Conservation (phyloP, 176 grass and related monocot species). For the Aegilops bicornis region DNA sequence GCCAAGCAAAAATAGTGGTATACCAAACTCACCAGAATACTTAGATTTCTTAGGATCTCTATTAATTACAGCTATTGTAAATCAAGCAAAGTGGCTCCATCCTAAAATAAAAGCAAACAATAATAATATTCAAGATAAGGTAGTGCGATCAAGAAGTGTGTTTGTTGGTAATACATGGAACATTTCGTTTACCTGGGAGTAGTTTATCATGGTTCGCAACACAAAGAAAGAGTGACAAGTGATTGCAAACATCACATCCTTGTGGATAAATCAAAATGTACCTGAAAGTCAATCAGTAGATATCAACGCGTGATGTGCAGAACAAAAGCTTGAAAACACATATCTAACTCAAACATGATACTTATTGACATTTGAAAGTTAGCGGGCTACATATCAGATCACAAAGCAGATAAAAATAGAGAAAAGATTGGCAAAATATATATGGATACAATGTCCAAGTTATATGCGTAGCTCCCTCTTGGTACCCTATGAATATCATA, state of each 20-base stretch:
- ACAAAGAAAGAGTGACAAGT: conserved; percentile 98
- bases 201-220: conserved; percentile 97
- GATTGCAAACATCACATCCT: conserved; percentile 97
- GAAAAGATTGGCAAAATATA: background rate
- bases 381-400: background rate
- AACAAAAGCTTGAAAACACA: background rate
- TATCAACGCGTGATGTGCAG: conserved; percentile 18
- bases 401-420: background rate
- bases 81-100: conserved; percentile 97
- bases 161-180: conserved; percentile 16
- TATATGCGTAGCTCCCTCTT: background rate
- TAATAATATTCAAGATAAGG: conserved; percentile 18
- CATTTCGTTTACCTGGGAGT: conserved; percentile 71
- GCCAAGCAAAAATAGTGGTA: conserved; percentile 23
- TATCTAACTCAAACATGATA: background rate
- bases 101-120: conserved; percentile 61
- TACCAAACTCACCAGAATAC: conserved; percentile 82
- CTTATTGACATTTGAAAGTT: background rate
- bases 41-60: conserved; percentile 99
- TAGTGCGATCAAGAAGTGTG: conserved; percentile 1
- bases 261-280: conserved; percentile 99
- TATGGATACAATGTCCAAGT: background rate
- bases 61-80: conserved; percentile 99
- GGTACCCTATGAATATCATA: conserved; percentile 34
- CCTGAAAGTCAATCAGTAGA: conserved; percentile 57